phyloP scores from a whole-genome alignment of 2,329 filamentous ascomycete genomes.

The Huntiella omanensis region DNA sequence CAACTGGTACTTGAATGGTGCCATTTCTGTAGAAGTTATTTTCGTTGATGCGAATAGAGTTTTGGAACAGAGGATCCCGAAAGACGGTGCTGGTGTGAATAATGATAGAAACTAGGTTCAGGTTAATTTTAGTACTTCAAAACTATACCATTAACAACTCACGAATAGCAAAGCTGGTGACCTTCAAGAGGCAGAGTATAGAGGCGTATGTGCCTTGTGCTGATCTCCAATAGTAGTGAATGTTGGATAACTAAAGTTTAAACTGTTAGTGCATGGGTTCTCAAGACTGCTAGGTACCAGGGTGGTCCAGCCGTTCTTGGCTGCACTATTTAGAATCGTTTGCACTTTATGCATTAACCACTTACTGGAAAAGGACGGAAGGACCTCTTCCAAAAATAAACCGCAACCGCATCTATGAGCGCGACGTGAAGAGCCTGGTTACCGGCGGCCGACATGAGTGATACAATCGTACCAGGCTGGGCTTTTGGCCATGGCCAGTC shows the following conservation, averaged over 20 bases:
- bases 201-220: conserved; percentile 6
- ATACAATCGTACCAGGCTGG: conserved; percentile 9
- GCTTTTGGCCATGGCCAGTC: conserved; percentile 10
- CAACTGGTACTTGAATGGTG: conserved; percentile 6
- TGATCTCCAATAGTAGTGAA: conserved; percentile 11
- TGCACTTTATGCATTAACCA: background rate
- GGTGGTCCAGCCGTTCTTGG: background rate
- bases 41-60: conserved; percentile 10
- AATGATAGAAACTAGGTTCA: conserved; percentile 5
- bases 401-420: conserved; percentile 8
- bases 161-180: conserved; percentile 10
- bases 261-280: background rate
- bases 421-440: conserved; percentile 8
- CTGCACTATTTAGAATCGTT: background rate
- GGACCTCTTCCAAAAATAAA: conserved; percentile 10
- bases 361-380: conserved; percentile 9
- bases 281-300: background rate
- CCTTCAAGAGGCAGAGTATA: conserved; percentile 4
- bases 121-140: background rate
- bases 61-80: conserved; percentile 10
- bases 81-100: conserved; percentile 9
- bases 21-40: conserved; percentile 6
- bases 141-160: background rate
- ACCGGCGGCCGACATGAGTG: conserved; percentile 7
- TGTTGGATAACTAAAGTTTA: conserved; percentile 7